Base-by-base conservation (phyloP, 257 asterid species). In the Solanum boliviense region DNA sequence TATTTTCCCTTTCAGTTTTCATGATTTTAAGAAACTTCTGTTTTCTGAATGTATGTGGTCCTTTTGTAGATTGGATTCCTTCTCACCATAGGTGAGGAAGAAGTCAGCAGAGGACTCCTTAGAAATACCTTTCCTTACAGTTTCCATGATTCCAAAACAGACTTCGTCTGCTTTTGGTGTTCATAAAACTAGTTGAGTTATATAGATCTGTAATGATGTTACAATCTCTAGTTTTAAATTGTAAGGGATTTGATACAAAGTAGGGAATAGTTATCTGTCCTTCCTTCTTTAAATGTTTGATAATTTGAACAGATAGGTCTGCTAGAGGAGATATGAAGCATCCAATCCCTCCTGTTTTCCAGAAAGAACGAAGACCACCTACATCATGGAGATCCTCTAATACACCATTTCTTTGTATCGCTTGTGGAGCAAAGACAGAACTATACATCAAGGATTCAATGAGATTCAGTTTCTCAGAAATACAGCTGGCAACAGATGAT, bases 401-500 rank as follows among this genome's bases (percentile, higher is more conserved):
- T 88, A 93, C 92, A 79, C 98, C 98, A 41, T 89, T 90, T 90
- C 94, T 94, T 87, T 95, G 98, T 90, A 90, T 92, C 81, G 86
- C 90, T 89, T 95, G 98, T 94, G 96, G 94, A 74, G 87, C 92
- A 89, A 94, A 90, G 87, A 95, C 97, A 3, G 95, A 94, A 88
- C 90, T 94, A 86, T 91, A 90, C 84, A 89, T 87, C 71, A 90
- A 88, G 36, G 91, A 92, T 79, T 89, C 98, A 25, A 90, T 89
- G 93, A 92, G 89, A 87, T 95, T 92, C 86, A 91, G 87, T 91
- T 94, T 94, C 89, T 88, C 98, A 0, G 98, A 95, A 90, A 91
- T 94, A 90, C 94, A 94, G 92, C 88, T 89, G 29, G 98, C 98
- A 52, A 95, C 98, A 10, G 86, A 91, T 62, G 90, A 92, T 85